phyloP scores from a whole-genome alignment of 192 early-diverging fungal genomes.

The Coemansia asiatica region DNA sequence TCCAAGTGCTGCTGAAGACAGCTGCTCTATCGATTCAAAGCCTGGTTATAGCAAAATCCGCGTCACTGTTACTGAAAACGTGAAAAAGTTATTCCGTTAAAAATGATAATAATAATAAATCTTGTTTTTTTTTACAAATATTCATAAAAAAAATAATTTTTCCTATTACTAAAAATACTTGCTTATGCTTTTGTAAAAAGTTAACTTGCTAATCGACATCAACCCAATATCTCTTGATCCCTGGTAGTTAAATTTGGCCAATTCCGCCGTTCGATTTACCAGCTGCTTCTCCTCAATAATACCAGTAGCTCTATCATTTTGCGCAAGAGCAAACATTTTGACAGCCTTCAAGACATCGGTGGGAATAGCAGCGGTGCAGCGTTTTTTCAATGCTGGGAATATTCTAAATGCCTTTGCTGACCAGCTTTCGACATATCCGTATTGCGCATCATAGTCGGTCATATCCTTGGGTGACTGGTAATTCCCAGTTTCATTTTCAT shows the following conservation, averaged over 20 bases:
- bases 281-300: conserved; percentile 1
- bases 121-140: too few species aligned
- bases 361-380: background rate
- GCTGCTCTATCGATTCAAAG: too few species aligned
- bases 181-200: background rate
- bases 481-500: background rate
- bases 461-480: conserved; percentile 8
- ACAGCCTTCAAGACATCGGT: background rate
- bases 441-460: conserved; percentile 8
- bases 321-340: conserved; percentile 15
- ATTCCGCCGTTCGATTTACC: background rate
- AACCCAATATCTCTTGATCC: background rate
- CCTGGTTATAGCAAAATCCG: too few species aligned
- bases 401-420: conserved; percentile 20
- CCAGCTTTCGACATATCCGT: conserved; percentile 26
- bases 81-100: too few species aligned
- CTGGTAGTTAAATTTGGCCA: background rate
- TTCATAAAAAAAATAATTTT: too few species aligned
- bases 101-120: too few species aligned
- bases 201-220: background rate
- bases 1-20: background rate
- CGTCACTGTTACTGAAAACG: too few species aligned
- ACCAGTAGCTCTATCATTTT: background rate
- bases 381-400: conserved; percentile 16
- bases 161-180: background rate